Conservation (phyloP, 169 alveolate species). For the Sarcocystis neurona region DNA sequence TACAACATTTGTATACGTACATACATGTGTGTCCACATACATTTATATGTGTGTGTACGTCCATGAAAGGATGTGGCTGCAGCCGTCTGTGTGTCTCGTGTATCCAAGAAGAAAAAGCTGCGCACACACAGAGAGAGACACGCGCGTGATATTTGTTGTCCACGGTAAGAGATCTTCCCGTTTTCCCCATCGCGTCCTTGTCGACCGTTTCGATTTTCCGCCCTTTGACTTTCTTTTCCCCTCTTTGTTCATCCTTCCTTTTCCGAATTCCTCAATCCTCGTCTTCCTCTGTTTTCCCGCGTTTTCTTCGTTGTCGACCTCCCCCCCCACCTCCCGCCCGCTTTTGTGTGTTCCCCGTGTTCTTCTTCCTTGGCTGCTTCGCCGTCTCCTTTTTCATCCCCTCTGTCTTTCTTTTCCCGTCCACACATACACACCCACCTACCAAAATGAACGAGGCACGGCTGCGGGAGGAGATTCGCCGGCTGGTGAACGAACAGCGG, state of each 20-base stretch:
- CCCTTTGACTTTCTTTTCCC: background rate
- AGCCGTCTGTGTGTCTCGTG: too few species aligned
- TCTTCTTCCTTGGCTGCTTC: background rate
- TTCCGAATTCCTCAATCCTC: background rate
- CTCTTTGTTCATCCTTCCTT: background rate
- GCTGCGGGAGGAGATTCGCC: slow-evolving; percentile 19
- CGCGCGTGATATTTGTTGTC: too few species aligned
- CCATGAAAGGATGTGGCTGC: too few species aligned
- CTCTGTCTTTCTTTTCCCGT: too few species aligned
- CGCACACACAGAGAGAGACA: too few species aligned
- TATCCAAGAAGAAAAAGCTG: too few species aligned
- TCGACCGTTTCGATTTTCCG: background rate
- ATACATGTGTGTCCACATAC: too few species aligned
- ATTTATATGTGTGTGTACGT: too few species aligned
- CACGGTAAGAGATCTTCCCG: too few species aligned
- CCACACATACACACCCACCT: too few species aligned
- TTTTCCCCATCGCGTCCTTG: background rate
- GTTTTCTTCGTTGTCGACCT: background rate
- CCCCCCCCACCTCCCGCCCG: background rate
- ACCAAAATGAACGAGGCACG: slow-evolving; percentile 6
- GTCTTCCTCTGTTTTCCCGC: background rate
- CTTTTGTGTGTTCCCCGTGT: background rate
- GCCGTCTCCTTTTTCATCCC: too few species aligned
- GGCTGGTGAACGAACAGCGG: slow-evolving; percentile 27
- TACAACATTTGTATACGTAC: too few species aligned